Conservation (phyloP, 495 filamentous ascomycete species). For the Aspergillus biplanus region DNA sequence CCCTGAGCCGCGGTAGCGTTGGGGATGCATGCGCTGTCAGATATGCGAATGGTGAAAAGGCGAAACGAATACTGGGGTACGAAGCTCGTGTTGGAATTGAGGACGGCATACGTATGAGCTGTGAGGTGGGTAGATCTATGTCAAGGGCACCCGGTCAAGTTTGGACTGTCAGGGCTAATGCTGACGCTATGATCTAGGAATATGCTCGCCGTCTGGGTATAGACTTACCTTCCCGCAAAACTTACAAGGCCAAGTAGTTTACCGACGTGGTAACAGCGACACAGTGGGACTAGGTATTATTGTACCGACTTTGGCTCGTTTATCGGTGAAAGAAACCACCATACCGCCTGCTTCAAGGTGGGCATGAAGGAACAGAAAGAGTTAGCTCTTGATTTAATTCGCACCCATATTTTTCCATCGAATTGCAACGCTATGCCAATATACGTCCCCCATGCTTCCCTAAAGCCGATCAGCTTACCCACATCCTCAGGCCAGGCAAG, state of each 20-base stretch:
- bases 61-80: slow-evolving; percentile 60
- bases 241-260: slow-evolving; percentile 3
- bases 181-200: slow-evolving; percentile 31
- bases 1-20: slow-evolving; percentile 59
- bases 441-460: too few species aligned
- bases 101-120: slow-evolving; percentile 57
- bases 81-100: slow-evolving; percentile 58
- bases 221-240: slow-evolving; percentile 24
- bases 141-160: neutral
- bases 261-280: neutral
- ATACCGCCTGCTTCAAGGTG: neutral
- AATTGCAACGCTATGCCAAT: too few species aligned
- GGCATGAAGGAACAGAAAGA: neutral
- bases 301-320: neutral
- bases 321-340: neutral
- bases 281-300: neutral
- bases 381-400: too few species aligned
- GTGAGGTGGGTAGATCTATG: slow-evolving; percentile 42
- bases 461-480: too few species aligned
- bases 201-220: slow-evolving; percentile 43
- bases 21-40: slow-evolving; percentile 56
- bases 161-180: slow-evolving; percentile 5
- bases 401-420: too few species aligned
- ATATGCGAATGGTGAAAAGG: slow-evolving; percentile 63
- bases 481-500: too few species aligned